phyloP scores from a whole-genome alignment of 768 basidiomycete species.

The Psilocybe tampanensis region DNA sequence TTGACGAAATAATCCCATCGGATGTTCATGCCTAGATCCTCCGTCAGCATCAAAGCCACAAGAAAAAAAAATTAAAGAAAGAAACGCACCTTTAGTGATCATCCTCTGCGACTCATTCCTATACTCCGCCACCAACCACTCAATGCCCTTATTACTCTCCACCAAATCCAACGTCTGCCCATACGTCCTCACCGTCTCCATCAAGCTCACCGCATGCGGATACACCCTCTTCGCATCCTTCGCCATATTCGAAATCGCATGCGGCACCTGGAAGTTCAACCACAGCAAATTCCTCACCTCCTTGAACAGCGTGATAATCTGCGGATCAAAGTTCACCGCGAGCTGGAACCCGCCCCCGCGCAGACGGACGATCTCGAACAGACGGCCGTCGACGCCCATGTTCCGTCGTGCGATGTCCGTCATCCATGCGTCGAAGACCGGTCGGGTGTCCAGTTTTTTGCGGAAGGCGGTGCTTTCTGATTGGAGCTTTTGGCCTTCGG shows the following conservation, averaged over 20 bases:
- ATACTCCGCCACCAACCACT: slow-evolving; percentile 94
- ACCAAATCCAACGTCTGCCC: slow-evolving; percentile 93
- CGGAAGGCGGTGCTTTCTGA: slow-evolving; percentile 90
- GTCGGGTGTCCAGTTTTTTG: slow-evolving; percentile 92
- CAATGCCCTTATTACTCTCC: slow-evolving; percentile 87
- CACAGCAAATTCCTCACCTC: slow-evolving; percentile 95
- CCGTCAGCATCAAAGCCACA: not conserved
- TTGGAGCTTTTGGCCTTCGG: slow-evolving; percentile 98
- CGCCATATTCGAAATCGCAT: slow-evolving; percentile 93
- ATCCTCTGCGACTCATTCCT: slow-evolving; percentile 92
- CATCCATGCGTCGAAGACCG: slow-evolving; percentile 96
- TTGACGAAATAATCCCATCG: slow-evolving; percentile 98
- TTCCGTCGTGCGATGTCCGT: slow-evolving; percentile 93
- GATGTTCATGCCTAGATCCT: slow-evolving; percentile 81
- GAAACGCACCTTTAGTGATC: slow-evolving; percentile 77
- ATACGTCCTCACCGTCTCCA: slow-evolving; percentile 99
- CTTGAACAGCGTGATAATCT: slow-evolving; percentile 98
- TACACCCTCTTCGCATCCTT: slow-evolving; percentile 99
- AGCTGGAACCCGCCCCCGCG: slow-evolving; percentile 75
- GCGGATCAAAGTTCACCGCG: slow-evolving; percentile 96
- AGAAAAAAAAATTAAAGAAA: not conserved
- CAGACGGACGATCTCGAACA: slow-evolving; percentile 82
- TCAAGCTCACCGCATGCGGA: slow-evolving; percentile 95
- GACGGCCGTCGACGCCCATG: slow-evolving; percentile 86
- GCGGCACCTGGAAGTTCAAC: slow-evolving; percentile 95